phyloP scores from a whole-genome alignment of 495 filamentous ascomycete species.

The Xylaria flabelliformis region DNA sequence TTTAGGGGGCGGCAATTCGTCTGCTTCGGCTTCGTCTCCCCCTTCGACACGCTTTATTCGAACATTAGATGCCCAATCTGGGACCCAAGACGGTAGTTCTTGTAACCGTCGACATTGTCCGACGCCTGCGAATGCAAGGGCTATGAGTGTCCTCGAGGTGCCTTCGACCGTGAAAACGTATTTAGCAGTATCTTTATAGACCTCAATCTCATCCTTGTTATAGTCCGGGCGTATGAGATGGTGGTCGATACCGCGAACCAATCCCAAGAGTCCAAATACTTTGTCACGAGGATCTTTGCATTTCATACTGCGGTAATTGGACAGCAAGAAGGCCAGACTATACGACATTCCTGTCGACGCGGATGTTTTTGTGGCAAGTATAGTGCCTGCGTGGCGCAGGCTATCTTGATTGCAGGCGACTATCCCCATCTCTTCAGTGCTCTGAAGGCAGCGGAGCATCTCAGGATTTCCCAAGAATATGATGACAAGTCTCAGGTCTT shows the following conservation, averaged over 20 bases:
- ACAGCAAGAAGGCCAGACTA: conserved; percentile 18
- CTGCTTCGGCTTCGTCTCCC: neutral
- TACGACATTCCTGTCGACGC: neutral
- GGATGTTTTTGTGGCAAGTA: neutral
- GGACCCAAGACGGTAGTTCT: conserved; percentile 23
- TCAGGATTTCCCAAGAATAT: conserved; percentile 25
- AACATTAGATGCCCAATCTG: conserved; percentile 22
- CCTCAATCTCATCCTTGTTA: conserved; percentile 18
- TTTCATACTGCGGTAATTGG: conserved; percentile 21
- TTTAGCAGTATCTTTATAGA: conserved; percentile 20
- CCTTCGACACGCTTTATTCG: conserved; percentile 10
- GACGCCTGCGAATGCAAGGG: conserved; percentile 18
- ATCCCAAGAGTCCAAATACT: conserved; percentile 17
- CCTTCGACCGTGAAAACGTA: conserved; percentile 21
- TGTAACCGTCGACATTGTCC: conserved; percentile 19
- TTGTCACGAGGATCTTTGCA: conserved; percentile 29
- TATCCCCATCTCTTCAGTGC: conserved; percentile 23
- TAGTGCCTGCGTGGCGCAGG: conserved; percentile 10
- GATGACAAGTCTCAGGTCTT: conserved; percentile 14
- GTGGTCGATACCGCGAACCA: conserved; percentile 10
- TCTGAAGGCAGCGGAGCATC: conserved; percentile 22
- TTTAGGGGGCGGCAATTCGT: neutral
- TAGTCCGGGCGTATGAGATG: conserved; percentile 23
- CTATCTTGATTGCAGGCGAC: conserved; percentile 25
- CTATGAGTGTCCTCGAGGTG: conserved; percentile 21